Base-by-base conservation (phyloP, 78 protist species). In the Chrysochromulina parva region DNA sequence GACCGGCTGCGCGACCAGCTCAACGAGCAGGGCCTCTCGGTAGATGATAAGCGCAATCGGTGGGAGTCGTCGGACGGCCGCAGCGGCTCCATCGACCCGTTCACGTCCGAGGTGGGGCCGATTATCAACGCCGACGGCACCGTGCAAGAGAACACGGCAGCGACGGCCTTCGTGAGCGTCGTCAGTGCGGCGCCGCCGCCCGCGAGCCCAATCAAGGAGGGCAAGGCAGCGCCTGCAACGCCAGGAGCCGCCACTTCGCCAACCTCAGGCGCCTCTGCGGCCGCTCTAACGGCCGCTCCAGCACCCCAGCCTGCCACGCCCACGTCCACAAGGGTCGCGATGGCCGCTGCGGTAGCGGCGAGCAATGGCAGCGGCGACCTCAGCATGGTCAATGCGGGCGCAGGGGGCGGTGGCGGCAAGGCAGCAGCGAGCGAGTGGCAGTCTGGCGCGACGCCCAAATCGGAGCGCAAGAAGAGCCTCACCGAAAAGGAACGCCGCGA, bases 1-100 rank as follows among this genome's bases (percentile, higher is more conserved):
- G 62, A 58, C 62, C 62, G 62, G 62, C 62, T 58, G 62, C 62
- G 62, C 62, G 78, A 69, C 78, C 78, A 69, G 78, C 78, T 69
- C 50, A 69, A 69, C 78, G 48, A 69, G 78, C 78, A 69, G 50
- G 38, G 78, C 78, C 19, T 69, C 38, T 69, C 78, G 10, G 78
- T 69, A 3, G 78, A 69, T 50, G 78, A 69, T 50, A 69, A 69
- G 78, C 3, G 50, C 24, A 69, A 69, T 50, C 78, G 78, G 54
- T 69, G 78, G 78, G 78, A 69, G 52, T 24, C 78, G 78, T 69
- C 78, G 38, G 78, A 69, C 78, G 78, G 78, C 13, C 78, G 78
- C 78, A n/a, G 52, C 52, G 78, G 78, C 53, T n/a, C 38, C 1
- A 69, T 69, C 78, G 78, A 69, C 50, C 78, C 78, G 50, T 69